These are phyloP conservation scores for Ogataea ramenticola DNA, from an alignment of 805 yeast genomes.

Conservation along the genomic window DNA sequence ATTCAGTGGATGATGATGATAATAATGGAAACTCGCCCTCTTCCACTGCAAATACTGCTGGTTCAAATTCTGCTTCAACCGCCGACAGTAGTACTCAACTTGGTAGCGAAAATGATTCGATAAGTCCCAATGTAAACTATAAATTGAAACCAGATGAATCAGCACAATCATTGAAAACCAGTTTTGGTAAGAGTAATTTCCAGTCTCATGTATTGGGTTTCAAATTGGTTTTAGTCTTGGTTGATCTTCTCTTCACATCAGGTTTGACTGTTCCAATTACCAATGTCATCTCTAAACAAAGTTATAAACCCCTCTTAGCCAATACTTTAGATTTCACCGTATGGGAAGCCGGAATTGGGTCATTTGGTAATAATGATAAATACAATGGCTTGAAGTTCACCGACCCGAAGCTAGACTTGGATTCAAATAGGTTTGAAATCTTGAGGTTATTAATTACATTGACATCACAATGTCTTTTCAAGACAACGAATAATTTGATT, in stretches of 20 bases:
- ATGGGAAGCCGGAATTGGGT: constrained; percentile 83
- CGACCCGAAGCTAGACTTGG: constrained; percentile 36
- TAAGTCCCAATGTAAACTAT: constrained; percentile 10
- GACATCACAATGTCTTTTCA: constrained; percentile 56
- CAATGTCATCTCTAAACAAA: background rate
- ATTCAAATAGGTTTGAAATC: constrained; percentile 61
- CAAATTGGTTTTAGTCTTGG: constrained; percentile 28
- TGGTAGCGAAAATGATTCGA: constrained; percentile 14
- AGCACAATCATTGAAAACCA: constrained; percentile 8
- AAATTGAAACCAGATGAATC: constrained; percentile 9
- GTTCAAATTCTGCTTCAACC: background rate
- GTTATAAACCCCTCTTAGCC: background rate
- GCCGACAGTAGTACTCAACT: constrained; percentile 9
- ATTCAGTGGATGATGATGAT: constrained; percentile 5
- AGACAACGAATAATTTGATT: constrained; percentile 32
- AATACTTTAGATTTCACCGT: constrained; percentile 29
- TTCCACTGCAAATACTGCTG: constrained; percentile 3
- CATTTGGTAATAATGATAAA: constrained; percentile 15
- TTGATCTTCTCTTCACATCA: constrained; percentile 45
- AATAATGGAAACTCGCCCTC: constrained; percentile 10
- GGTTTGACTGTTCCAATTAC: constrained; percentile 44
- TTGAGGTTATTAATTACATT: constrained; percentile 54
- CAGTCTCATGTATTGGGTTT: constrained; percentile 24
- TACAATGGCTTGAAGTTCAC: constrained; percentile 7
- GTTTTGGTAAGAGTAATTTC: constrained; percentile 5